Evolutionary conservation across 2,329 filamentous ascomycete genomes (phyloP).

Genomic region (Aspergillus latus): DNA sequence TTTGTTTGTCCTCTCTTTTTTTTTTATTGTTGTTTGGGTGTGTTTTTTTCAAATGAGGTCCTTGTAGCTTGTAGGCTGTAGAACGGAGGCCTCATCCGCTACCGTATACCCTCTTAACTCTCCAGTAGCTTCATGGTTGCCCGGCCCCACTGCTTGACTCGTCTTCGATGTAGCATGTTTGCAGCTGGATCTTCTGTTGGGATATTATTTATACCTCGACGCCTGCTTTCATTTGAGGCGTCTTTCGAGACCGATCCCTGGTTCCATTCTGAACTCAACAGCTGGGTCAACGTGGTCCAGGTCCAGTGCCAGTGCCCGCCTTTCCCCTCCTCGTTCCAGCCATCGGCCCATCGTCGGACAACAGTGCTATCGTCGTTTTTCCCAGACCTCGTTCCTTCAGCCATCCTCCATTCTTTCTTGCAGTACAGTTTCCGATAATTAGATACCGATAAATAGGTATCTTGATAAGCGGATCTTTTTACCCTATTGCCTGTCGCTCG

Average conservation of each 20-base stretch:
- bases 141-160: slow-evolving; percentile 5
- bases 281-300: slow-evolving; percentile 1
- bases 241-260: not conserved
- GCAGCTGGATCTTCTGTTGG: not conserved
- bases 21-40: no score
- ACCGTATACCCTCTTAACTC: not conserved
- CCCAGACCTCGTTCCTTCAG: not conserved
- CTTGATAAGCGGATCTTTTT: not conserved
- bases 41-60: no score
- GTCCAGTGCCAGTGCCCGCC: not conserved
- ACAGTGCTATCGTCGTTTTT: not conserved
- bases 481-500: not conserved
- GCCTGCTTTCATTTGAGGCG: not conserved
- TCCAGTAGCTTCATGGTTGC: not conserved
- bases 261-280: not conserved
- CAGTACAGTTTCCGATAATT: not conserved
- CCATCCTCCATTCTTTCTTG: not conserved
- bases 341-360: slow-evolving; percentile 9
- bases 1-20: not conserved
- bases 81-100: not conserved
- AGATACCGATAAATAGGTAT: not conserved
- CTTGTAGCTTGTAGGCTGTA: not conserved
- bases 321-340: slow-evolving; percentile 5
- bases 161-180: not conserved
- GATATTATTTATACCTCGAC: not conserved